Evolutionary conservation across 1,139 yeast species (phyloP).

Genomic region (Taphrina sp.): DNA sequence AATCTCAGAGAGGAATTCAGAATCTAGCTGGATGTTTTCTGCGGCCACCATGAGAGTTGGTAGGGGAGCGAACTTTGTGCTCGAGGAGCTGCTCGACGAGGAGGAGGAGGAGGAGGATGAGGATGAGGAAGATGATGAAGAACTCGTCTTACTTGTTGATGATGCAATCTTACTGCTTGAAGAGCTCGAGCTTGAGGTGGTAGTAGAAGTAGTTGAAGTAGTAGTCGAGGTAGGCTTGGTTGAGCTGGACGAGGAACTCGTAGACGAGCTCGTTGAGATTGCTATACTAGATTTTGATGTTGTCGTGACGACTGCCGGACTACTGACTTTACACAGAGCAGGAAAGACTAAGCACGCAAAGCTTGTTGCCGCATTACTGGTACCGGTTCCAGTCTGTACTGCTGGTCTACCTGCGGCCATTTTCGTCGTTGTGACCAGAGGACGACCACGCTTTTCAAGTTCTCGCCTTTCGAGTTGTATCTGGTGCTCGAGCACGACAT

Average conservation of each 20-base stretch:
- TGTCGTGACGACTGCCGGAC: too few relatives aligned
- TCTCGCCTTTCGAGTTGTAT: slow-evolving; percentile 7
- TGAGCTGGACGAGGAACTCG: slow-evolving; percentile 1
- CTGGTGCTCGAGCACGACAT: slow-evolving; percentile 5
- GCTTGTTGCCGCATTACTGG: background rate
- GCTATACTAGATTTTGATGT: background rate
- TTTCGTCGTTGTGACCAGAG: background rate
- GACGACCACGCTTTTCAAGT: slow-evolving; percentile 6
- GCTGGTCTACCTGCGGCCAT: too few relatives aligned
- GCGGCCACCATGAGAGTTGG: slow-evolving; percentile 10
- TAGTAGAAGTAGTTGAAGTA: slow-evolving; percentile 1
- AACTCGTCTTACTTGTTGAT: background rate
- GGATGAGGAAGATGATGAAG: background rate
- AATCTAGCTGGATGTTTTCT: slow-evolving; percentile 16
- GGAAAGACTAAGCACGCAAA: background rate
- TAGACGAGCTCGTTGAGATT: background rate
- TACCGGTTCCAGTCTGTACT: background rate
- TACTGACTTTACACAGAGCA: background rate
- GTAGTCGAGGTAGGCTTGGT: slow-evolving; percentile 1
- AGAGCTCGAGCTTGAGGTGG: background rate
- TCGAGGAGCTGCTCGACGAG: background rate
- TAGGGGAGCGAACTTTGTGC: background rate
- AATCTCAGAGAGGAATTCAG: slow-evolving; percentile 37
- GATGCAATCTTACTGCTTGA: background rate
- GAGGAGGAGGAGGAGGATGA: background rate